These are phyloP conservation scores for Tothia fuscella DNA, from an alignment of 2,329 filamentous ascomycete species.

Conservation along the genomic window DNA sequence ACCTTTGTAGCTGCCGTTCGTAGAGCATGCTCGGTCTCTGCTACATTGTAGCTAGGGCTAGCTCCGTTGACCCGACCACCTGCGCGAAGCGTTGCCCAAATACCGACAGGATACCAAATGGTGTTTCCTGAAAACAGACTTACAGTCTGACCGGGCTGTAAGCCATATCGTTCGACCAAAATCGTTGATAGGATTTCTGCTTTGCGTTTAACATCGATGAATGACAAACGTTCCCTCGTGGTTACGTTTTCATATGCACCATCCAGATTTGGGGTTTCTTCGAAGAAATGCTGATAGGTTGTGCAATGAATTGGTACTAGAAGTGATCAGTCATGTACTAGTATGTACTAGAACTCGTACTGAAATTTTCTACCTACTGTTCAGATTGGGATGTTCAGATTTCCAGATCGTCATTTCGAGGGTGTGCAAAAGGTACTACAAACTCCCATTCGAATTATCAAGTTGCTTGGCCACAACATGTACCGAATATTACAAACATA, in stretches of 20 bases:
- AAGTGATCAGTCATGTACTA: not conserved
- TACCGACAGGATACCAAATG: slow-evolving; percentile 6
- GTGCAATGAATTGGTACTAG: slow-evolving; percentile 1
- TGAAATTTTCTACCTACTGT: not conserved
- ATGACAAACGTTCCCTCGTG: not conserved
- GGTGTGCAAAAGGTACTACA: too few relatives aligned
- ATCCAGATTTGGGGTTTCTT: not conserved
- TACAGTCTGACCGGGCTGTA: slow-evolving; percentile 1
- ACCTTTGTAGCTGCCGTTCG: slow-evolving; percentile 6
- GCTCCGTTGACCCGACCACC: slow-evolving; percentile 5
- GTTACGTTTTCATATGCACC: not conserved
- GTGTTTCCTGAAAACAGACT: slow-evolving; percentile 5
- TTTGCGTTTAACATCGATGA: not conserved
- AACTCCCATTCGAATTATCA: too few relatives aligned
- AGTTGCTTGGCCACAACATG: too few relatives aligned
- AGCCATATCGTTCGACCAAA: slow-evolving; percentile 3
- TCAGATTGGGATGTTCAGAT: not conserved
- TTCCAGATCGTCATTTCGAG: slow-evolving; percentile 1
- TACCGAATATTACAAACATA: too few relatives aligned
- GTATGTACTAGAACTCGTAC: not conserved
- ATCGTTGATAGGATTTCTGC: slow-evolving; percentile 1
- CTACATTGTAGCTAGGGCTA: slow-evolving; percentile 6
- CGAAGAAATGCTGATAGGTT: slow-evolving; percentile 2
- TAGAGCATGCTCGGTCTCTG: slow-evolving; percentile 4
- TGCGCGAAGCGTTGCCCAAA: slow-evolving; percentile 2